Conservation (phyloP, 1,284 basidiomycete species). For the Wolfiporia cocos region DNA sequence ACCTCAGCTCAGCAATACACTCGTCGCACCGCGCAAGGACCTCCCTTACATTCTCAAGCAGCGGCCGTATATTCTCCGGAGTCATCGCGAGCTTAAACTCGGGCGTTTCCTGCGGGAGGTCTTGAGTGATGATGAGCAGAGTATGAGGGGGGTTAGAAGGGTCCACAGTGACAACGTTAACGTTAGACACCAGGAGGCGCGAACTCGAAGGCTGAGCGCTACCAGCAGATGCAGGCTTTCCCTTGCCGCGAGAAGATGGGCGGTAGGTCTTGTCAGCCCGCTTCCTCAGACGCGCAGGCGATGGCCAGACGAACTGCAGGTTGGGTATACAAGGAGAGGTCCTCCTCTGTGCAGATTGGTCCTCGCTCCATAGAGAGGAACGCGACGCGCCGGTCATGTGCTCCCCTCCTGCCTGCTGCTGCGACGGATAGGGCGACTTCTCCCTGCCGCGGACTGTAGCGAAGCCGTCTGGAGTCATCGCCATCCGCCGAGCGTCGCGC, state of each 20-base stretch:
- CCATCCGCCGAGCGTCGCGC: constrained; percentile 30
- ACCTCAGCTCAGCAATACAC: constrained; percentile 61
- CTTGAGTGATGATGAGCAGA: too few species aligned
- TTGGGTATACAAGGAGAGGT: constrained; percentile 5
- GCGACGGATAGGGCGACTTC: constrained; percentile 39
- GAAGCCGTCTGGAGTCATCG: constrained; percentile 28
- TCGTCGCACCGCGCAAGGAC: constrained; percentile 57
- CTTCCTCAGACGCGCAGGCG: too few species aligned
- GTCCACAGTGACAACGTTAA: too few species aligned
- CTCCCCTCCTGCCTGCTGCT: constrained; percentile 16
- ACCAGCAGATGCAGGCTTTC: too few species aligned
- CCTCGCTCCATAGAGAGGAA: constrained; percentile 36
- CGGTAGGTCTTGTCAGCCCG: too few species aligned
- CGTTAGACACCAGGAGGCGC: too few species aligned
- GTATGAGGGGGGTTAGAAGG: too few species aligned
- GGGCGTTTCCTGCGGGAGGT: too few species aligned
- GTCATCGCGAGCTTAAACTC: constrained; percentile 66
- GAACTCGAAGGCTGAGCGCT: too few species aligned
- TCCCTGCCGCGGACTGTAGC: constrained; percentile 42
- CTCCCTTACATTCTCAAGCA: constrained; percentile 73
- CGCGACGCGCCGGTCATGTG: constrained; percentile 38
- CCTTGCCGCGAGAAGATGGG: constrained; percentile 14
- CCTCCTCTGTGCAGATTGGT: constrained; percentile 9
- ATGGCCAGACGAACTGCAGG: constrained; percentile 25
- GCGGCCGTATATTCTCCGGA: constrained; percentile 75